Evolutionary conservation across 1,284 basidiomycete species (phyloP), one percentile per base, ranked within the genome.

Genomic region (Malassezia pachydermatis): DNA sequence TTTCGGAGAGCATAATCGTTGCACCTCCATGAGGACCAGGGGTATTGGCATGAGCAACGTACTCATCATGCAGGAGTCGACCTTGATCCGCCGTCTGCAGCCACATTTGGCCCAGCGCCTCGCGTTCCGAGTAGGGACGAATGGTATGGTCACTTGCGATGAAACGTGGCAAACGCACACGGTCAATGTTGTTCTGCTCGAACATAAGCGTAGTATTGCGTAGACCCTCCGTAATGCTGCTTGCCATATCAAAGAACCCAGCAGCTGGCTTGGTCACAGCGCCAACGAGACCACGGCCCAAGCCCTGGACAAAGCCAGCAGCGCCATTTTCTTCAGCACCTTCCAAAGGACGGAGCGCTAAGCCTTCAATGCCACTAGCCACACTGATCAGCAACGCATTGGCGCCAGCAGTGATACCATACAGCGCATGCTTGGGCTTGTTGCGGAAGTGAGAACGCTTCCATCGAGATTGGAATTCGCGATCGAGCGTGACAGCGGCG

Each of bases 151-250:
- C 68, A 30, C 33, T 38, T 2, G 89, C 82, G 36, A 89, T 80
- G 61, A 85, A 84, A 44, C 94, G 81, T 23, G 94, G 92, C 78
- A 88, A 74, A 61, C 94, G 79, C 20, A 86, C 80, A 16, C 90
- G 83, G 65, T 96, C 92, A 48, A 90, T 80, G 43, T 85, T 84
- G 38, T 86, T 84, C 58, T 82, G 86, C 68, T 98, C 94, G 60
- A 98, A 98, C 1, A 96, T 92, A 3, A 88, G 96, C 0, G 94
- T 98, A 0, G 94, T 98, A 68, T 99, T 99, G 33, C 94, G 81
- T 59, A 57, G 65, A 78, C 89, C 90, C 78, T 95, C 92, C n/a
- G 86, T 84, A 22, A 96, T 82, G 64, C 92, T 96, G 24, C 89
- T 84, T 3, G 90, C 86, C 36, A 98, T 79, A 73, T 99, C 94